Percentiles rank a stretch among this genome's conserved stretches.
phyloP scores from a whole-genome alignment of 2,329 filamentous ascomycete species.

The Fusarium phyllophilum region DNA sequence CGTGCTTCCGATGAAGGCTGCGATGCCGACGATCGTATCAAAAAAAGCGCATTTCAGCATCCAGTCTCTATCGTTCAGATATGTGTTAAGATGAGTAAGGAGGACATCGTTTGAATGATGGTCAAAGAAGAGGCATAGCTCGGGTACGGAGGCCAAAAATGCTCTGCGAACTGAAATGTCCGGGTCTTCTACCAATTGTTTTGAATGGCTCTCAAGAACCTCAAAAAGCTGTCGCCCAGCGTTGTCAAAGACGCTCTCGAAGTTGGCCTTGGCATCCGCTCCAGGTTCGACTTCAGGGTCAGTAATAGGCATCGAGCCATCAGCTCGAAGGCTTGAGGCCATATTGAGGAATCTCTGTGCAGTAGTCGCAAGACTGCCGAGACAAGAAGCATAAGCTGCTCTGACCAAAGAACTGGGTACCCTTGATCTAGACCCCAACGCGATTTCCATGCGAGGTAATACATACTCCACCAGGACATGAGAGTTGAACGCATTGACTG shows the following conservation, averaged over 20 bases:
- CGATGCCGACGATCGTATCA: conserved; percentile 92
- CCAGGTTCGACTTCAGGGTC: conserved; percentile 85
- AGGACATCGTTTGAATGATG: conserved; percentile 96
- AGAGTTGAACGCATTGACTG: conserved; percentile 83
- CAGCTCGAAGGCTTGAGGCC: conserved; percentile 86
- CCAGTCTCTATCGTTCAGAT: conserved; percentile 96
- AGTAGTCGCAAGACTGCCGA: conserved; percentile 87
- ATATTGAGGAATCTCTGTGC: conserved; percentile 89
- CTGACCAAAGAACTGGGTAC: conserved; percentile 76
- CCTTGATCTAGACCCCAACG: conserved; percentile 57
- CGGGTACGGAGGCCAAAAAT: conserved; percentile 90
- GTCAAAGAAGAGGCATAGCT: conserved; percentile 94
- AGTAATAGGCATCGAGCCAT: conserved; percentile 79
- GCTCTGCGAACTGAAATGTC: conserved; percentile 89
- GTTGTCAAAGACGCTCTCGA: conserved; percentile 87
- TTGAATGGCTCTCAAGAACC: conserved; percentile 88
- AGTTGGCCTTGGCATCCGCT: conserved; percentile 72
- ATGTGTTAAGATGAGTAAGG: conserved; percentile 94
- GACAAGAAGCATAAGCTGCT: conserved; percentile 91
- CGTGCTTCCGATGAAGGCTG: conserved; percentile 86
- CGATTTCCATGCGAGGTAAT: conserved; percentile 69
- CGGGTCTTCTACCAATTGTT: conserved; percentile 85
- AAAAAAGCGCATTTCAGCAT: conserved; percentile 97
- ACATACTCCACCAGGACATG: conserved; percentile 77
- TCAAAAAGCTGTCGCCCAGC: conserved; percentile 85